Evolutionary conservation across 2,329 filamentous ascomycete genomes (phyloP).

Genomic region (Botrytis medusae): DNA sequence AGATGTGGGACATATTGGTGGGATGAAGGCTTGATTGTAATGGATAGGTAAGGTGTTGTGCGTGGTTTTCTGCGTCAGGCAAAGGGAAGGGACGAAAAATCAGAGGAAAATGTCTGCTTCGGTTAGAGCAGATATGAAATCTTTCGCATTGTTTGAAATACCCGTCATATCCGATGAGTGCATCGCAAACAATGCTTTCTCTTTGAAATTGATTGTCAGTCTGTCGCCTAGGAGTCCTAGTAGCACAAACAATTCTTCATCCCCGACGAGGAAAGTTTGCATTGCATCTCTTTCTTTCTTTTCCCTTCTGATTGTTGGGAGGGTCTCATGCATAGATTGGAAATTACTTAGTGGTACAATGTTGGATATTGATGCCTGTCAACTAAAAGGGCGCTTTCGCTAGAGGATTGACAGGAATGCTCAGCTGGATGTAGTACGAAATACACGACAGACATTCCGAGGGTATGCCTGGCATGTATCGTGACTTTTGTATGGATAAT

Average conservation of each 20-base stretch:
- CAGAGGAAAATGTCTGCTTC: background rate
- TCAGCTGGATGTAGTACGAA: background rate
- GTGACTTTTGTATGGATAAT: constrained; percentile 1
- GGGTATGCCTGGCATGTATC: background rate
- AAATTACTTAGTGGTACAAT: constrained; percentile 5
- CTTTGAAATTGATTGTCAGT: background rate
- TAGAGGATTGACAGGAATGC: constrained; percentile 8
- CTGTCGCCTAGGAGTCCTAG: background rate
- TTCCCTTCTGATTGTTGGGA: background rate
- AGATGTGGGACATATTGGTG: constrained; percentile 7
- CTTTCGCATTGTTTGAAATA: background rate
- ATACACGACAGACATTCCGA: background rate
- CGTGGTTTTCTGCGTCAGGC: background rate
- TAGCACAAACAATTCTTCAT: constrained; percentile 4
- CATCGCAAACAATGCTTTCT: constrained; percentile 11
- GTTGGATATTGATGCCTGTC: constrained; percentile 3
- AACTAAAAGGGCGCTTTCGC: background rate
- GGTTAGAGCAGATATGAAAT: background rate
- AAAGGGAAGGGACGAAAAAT: background rate
- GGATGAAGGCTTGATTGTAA: background rate
- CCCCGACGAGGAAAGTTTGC: constrained; percentile 1
- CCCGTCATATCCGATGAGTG: constrained; percentile 13
- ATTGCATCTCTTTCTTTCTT: background rate
- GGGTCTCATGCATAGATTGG: constrained; percentile 8
- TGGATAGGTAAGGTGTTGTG: background rate